A percentile compares a stretch with the other conserved stretches of the same genome.
phyloP scores from a whole-genome alignment of 306 rosid species.

The Lathyrus aphaca region DNA sequence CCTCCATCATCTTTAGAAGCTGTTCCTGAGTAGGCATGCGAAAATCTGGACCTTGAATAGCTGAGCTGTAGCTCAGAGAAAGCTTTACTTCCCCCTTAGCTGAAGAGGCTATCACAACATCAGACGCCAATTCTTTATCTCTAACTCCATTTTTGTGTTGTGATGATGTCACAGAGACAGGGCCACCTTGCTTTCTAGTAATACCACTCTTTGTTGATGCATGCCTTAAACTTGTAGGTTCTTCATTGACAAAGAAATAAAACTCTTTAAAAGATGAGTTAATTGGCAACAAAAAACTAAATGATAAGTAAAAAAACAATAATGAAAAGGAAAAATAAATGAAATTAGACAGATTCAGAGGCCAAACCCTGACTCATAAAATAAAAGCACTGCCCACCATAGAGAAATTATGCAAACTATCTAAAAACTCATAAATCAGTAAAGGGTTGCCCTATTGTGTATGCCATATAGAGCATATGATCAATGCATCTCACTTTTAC shows the following conservation, averaged over 20 bases:
- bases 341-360: constrained; percentile 7
- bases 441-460: constrained; percentile 7
- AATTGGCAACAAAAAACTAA: constrained; percentile 1
- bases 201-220: constrained; percentile 40
- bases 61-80: constrained; percentile 71
- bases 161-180: constrained; percentile 41
- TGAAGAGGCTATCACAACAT: constrained; percentile 75
- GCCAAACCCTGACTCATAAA: constrained; percentile 13
- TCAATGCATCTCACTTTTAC: constrained; percentile 4
- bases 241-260: constrained; percentile 45
- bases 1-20: constrained; percentile 72
- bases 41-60: constrained; percentile 63
- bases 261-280: constrained; percentile 14
- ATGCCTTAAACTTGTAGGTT: constrained; percentile 39
- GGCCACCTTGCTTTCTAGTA: constrained; percentile 44
- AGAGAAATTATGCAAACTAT: constrained; percentile 19
- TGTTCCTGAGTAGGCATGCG: constrained; percentile 72
- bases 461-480: background rate
- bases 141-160: constrained; percentile 33
- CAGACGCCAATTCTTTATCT: constrained; percentile 47
- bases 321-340: background rate
- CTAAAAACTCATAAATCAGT: constrained; percentile 12
- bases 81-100: constrained; percentile 84
- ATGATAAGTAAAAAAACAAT: background rate
- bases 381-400: background rate